Conservation (phyloP, 1,284 basidiomycete species). For the Trametes hirsuta region DNA sequence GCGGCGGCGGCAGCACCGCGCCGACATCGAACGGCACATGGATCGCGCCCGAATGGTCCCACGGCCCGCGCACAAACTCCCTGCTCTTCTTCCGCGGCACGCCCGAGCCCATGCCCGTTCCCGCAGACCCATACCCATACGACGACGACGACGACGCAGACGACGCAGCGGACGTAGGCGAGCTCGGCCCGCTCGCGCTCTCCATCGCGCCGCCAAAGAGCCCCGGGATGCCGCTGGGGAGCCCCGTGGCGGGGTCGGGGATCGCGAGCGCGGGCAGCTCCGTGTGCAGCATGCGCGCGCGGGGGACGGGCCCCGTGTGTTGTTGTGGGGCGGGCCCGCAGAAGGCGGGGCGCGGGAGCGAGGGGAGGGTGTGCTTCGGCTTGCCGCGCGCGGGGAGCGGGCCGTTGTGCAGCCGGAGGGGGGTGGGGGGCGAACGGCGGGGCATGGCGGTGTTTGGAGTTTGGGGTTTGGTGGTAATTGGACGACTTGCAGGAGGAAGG, state of each 20-base stretch:
- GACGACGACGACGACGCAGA: conserved; percentile 1
- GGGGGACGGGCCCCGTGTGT: conserved; percentile 26
- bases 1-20: conserved; percentile 31
- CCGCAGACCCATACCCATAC: background rate
- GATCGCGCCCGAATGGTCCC: conserved; percentile 35
- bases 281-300: conserved; percentile 26
- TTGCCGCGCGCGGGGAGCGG: conserved; percentile 33
- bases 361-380: conserved; percentile 37
- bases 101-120: background rate
- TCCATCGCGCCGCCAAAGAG: conserved; percentile 3
- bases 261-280: conserved; percentile 24
- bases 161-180: conserved; percentile 28
- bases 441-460: conserved; percentile 23
- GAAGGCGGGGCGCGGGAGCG: conserved; percentile 36
- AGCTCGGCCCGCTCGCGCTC: conserved; percentile 25
- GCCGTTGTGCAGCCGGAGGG: conserved; percentile 35
- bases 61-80: conserved; percentile 32
- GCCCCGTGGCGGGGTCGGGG: conserved; percentile 3
- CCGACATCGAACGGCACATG: conserved; percentile 32
- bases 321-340: conserved; percentile 20
- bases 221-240: conserved; percentile 1
- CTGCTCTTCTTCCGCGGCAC: conserved; percentile 18
- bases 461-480: background rate
- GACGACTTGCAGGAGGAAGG: background rate
- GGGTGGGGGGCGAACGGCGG: conserved; percentile 33